A percentile compares a stretch with the other conserved stretches of the same genome.
Evolutionary conservation across 2,329 filamentous ascomycete species (phyloP).

Genomic region (Periglandula ipomoeae): DNA sequence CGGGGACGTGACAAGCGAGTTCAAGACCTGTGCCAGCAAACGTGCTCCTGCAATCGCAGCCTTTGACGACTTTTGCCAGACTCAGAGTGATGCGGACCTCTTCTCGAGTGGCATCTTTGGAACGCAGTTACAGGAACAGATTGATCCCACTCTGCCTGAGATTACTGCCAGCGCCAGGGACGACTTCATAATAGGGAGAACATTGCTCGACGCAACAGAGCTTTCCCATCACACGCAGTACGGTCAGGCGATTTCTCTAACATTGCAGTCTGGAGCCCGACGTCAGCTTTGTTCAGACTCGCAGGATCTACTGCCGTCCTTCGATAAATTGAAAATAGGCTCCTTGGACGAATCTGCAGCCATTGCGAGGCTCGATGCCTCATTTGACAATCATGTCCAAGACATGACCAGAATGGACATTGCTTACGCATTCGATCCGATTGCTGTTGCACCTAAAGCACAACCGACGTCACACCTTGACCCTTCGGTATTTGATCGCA

Average conservation of each 20-base stretch:
- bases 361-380: slow-evolving; percentile 28
- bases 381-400: slow-evolving; percentile 20
- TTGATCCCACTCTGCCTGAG: slow-evolving; percentile 57
- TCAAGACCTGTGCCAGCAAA: slow-evolving; percentile 5
- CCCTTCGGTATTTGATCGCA: slow-evolving; percentile 69
- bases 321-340: slow-evolving; percentile 9
- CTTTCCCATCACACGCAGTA: slow-evolving; percentile 20
- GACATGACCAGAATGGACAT: slow-evolving; percentile 41
- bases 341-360: slow-evolving; percentile 25
- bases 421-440: slow-evolving; percentile 50
- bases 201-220: slow-evolving; percentile 37
- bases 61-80: slow-evolving; percentile 46
- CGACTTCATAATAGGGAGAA: slow-evolving; percentile 40
- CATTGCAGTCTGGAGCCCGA: slow-evolving; percentile 22
- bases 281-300: neutral
- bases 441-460: slow-evolving; percentile 41
- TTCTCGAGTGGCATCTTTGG: slow-evolving; percentile 41
- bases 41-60: slow-evolving; percentile 33
- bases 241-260: slow-evolving; percentile 18
- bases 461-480: slow-evolving; percentile 37
- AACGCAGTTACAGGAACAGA: slow-evolving; percentile 31
- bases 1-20: slow-evolving; percentile 7
- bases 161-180: slow-evolving; percentile 38
- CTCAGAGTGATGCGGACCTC: slow-evolving; percentile 58
- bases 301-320: neutral